Evolutionary conservation across 148 eudicot genomes (phyloP), one percentile per base, ranked within the genome.

Genomic region (Camellia sinensis): DNA sequence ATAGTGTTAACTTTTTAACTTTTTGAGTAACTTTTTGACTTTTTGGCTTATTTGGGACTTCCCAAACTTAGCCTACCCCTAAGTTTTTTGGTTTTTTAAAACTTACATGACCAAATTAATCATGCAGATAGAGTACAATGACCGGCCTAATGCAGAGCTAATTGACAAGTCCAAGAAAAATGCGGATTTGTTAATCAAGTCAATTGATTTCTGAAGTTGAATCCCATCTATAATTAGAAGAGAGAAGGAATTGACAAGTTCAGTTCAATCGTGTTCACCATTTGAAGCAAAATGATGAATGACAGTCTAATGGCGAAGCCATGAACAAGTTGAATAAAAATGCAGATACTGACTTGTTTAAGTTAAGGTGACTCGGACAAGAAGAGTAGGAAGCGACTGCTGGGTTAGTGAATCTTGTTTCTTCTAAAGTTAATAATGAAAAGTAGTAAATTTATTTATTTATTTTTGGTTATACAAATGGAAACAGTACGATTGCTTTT

Each of bases 101-200:
- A 29, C 37, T 29, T 29, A 29, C 1, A 29, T 29, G 61, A 37
- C n/a, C 66, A 14, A 60, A 63, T 76, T 72, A 29, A 67, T 64
- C 45, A 5, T 88, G 89, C 92, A 95, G 99, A 87, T 96, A 69
- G 95, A 91, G 12, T 90, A 93, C 84, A 96, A 96, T 71, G 99
- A 96, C 85, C 87, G 95, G 11, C 99, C 98, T 21, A 96, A 96
- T 75, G 99, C 99, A 29, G 95, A 96, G 89, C 88, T 96, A 82
- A 90, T 96, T 61, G 85, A 88, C 81, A 89, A 91, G 79, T 91
- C 99, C n/a, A 96, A 91, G 95, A 88, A 88, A 75, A 94, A 91
- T 15, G 98, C 99, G 73, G 98, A 96, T 73, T 80, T 96, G 83
- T 76, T 96, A 14, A 90, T 96, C 81, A 93, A 84, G 78, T 96